These are phyloP conservation scores for Yamadazyma aaseri DNA, from an alignment of 1,139 yeast species.

Conservation along the genomic window DNA sequence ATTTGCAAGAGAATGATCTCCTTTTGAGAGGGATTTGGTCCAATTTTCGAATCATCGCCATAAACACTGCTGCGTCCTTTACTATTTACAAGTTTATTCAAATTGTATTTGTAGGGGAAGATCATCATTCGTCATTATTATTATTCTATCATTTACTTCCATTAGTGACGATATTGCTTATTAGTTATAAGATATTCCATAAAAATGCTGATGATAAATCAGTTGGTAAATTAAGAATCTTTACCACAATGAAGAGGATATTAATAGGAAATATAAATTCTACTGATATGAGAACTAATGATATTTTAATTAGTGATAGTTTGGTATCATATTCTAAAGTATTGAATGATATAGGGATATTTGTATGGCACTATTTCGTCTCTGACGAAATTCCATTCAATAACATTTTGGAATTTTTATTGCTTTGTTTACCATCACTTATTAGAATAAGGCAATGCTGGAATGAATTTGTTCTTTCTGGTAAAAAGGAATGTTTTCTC, in stretches of 20 bases:
- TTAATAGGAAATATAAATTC: constrained; percentile 56
- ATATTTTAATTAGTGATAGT: constrained; percentile 77
- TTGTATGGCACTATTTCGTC: constrained; percentile 33
- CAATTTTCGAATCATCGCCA: constrained; percentile 22
- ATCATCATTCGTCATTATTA: constrained; percentile 12
- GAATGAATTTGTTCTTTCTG: constrained; percentile 57
- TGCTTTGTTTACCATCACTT: constrained; percentile 60
- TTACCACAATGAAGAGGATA: constrained; percentile 53
- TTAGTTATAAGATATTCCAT: constrained; percentile 20
- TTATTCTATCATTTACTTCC: constrained; percentile 21
- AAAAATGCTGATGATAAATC: constrained; percentile 12
- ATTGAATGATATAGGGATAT: constrained; percentile 62
- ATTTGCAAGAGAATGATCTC: constrained; percentile 29
- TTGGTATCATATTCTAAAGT: constrained; percentile 78
- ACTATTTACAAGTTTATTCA: constrained; percentile 21
- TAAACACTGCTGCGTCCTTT: constrained; percentile 24
- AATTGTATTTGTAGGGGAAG: constrained; percentile 12
- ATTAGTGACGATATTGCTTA: constrained; percentile 17
- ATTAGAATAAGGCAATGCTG: constrained; percentile 82
- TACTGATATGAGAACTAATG: constrained; percentile 63
- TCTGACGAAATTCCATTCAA: constrained; percentile 26
- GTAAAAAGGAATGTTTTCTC: constrained; percentile 54
- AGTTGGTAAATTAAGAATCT: constrained; percentile 44
- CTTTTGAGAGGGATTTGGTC: constrained; percentile 34
- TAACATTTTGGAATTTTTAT: constrained; percentile 44